Evolutionary conservation across 2,329 filamentous ascomycete genomes (phyloP), one percentile per base, ranked within the genome.

Genomic region (Cadophora sp.): DNA sequence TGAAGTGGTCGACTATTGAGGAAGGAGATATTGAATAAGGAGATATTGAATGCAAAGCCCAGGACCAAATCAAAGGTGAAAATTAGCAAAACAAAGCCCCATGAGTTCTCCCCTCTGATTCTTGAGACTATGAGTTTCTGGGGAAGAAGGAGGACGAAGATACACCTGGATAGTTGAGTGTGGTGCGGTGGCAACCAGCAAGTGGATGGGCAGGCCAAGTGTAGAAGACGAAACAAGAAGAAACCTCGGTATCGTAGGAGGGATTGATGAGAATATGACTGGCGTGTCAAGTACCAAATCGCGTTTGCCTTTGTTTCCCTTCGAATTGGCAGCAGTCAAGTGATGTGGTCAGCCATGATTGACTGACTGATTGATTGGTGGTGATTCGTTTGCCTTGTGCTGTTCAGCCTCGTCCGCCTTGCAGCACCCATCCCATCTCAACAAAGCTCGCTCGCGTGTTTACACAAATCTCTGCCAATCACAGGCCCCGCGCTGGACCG

Each of bases 361-460:
- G 47, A 39, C 53, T 58, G 11, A 24, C 47, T 58, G 55, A 41
- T n/a, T 13, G 18, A n/a, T n/a, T 47, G 43, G n/a, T 47, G 39
- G 13, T 13, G 13, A 3, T 43, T 33, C 20, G 65, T 58, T 64
- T 30, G 27, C 27, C 27, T 6, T 39, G 7, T 9, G 8, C 11
- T 64, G 62, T 47, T 64, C 66, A 65, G 63, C 66, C 66, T 68
- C 47, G 63, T 62, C 48, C n/a, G 66, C 55, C 62, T 61, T 66
- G 59, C 51, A 53, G 36, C n/a, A 58, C 33, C 48, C 30, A 36
- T 4, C 14, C n/a, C 6, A 16, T 7, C 47, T 45, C 43, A 43
- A 59, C 51, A 51, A 64, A 27, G 5, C 39, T 51, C 27, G 56
- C 56, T n/a, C n/a, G 41, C 45, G 45, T 47, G 56, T 30, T 47